Evolutionary conservation across 2,329 filamentous ascomycete genomes (phyloP).

Genomic region (Talaromyces piceae): DNA sequence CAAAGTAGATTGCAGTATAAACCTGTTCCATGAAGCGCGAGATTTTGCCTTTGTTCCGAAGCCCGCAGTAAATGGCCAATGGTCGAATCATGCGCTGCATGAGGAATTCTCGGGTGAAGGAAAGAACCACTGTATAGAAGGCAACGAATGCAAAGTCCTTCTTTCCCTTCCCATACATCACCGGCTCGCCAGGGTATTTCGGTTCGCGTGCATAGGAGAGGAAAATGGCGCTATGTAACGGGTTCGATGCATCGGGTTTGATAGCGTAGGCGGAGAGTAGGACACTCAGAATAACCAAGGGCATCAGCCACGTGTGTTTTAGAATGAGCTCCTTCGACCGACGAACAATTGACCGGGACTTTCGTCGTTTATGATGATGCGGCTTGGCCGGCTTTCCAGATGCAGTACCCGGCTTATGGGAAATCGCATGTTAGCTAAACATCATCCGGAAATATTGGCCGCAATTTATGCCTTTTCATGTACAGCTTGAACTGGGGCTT

Average conservation of each 20-base stretch:
- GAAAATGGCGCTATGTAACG: slow-evolving; percentile 74
- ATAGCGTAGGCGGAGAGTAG: slow-evolving; percentile 63
- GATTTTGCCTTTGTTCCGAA: slow-evolving; percentile 69
- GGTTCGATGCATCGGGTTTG: slow-evolving; percentile 71
- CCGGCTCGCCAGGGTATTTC: slow-evolving; percentile 39
- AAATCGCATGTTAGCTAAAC: not conserved
- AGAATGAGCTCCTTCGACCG: slow-evolving; percentile 37
- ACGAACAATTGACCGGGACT: slow-evolving; percentile 35
- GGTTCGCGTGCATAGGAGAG: slow-evolving; percentile 72
- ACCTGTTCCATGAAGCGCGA: slow-evolving; percentile 92
- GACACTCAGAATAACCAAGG: slow-evolving; percentile 59
- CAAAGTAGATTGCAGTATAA: slow-evolving; percentile 91
- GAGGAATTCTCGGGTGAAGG: slow-evolving; percentile 89
- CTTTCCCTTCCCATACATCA: slow-evolving; percentile 80
- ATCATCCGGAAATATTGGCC: slow-evolving; percentile 3
- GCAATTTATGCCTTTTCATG: slow-evolving; percentile 2
- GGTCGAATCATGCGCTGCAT: slow-evolving; percentile 86
- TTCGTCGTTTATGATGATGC: slow-evolving; percentile 38
- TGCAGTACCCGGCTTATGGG: not conserved
- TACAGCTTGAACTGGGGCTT: not conserved
- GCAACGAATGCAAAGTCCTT: slow-evolving; percentile 79
- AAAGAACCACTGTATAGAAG: slow-evolving; percentile 85
- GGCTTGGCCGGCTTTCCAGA: slow-evolving; percentile 23
- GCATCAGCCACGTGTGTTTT: slow-evolving; percentile 56
- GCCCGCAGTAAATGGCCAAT: slow-evolving; percentile 60